Evolutionary conservation across 805 yeast genomes (phyloP).

Genomic region (Maudiozyma saulgeensis): DNA sequence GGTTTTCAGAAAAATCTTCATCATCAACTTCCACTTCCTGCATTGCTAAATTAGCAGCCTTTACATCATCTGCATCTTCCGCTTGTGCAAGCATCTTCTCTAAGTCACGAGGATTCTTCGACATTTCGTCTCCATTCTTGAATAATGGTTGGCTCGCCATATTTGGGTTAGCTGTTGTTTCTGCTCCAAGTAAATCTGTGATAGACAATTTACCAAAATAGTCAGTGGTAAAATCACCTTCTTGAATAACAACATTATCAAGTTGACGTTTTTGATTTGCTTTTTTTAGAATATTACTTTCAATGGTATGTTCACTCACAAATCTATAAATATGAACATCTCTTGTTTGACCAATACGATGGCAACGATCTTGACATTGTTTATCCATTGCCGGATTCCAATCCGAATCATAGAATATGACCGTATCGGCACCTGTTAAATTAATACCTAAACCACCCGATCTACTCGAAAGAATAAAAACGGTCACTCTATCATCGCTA

Average conservation of each 20-base stretch:
- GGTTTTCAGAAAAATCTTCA: slow-evolving; percentile 65
- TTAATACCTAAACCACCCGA: slow-evolving; percentile 98
- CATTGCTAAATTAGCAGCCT: slow-evolving; percentile 85
- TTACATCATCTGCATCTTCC: slow-evolving; percentile 86
- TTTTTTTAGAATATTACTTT: slow-evolving; percentile 83
- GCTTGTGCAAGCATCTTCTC: slow-evolving; percentile 75
- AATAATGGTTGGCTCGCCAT: slow-evolving; percentile 34
- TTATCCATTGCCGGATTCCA: slow-evolving; percentile 99
- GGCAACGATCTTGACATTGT: slow-evolving; percentile 98
- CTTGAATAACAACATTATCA: slow-evolving; percentile 92
- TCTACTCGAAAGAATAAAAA: slow-evolving; percentile 85
- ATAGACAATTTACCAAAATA: slow-evolving; percentile 84
- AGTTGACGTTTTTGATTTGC: slow-evolving; percentile 91
- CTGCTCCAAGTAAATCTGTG: slow-evolving; percentile 65
- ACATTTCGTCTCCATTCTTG: slow-evolving; percentile 25
- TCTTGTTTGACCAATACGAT: slow-evolving; percentile 95
- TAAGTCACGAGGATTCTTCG: slow-evolving; percentile 33
- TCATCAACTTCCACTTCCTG: slow-evolving; percentile 66
- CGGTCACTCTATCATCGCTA: slow-evolving; percentile 74
- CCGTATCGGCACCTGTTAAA: slow-evolving; percentile 97
- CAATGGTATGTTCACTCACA: slow-evolving; percentile 93
- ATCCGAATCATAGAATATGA: slow-evolving; percentile 93
- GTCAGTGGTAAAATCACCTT: slow-evolving; percentile 96
- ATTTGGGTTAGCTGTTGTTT: slow-evolving; percentile 22
- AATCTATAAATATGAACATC: slow-evolving; percentile 96